Conservation (phyloP, 2,329 filamentous ascomycete genomes). For the Aspergillus tubingensis region DNA sequence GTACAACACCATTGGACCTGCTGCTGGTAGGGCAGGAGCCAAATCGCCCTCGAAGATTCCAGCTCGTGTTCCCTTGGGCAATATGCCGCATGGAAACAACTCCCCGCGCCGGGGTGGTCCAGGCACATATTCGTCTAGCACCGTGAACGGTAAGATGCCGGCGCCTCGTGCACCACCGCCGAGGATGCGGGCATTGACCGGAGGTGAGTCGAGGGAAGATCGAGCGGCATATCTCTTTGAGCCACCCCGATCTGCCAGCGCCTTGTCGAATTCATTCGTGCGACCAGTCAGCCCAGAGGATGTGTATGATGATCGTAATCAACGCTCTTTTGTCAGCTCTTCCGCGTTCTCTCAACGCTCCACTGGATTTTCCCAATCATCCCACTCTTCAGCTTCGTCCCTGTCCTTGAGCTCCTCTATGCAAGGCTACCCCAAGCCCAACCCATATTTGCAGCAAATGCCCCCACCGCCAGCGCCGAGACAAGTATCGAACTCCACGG, state of each 20-base stretch:
- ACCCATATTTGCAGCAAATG: constrained; percentile 38
- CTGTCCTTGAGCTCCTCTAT: constrained; percentile 36
- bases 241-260: constrained; percentile 56
- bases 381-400: constrained; percentile 45
- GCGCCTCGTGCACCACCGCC: constrained; percentile 69
- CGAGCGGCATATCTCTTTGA: constrained; percentile 36
- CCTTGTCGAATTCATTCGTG: constrained; percentile 53
- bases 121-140: constrained; percentile 44
- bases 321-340: constrained; percentile 50
- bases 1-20: constrained; percentile 38
- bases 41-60: constrained; percentile 54
- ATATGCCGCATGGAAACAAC: constrained; percentile 61
- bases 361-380: constrained; percentile 42
- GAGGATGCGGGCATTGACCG: constrained; percentile 83
- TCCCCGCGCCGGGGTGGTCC: constrained; percentile 66
- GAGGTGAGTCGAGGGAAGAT: constrained; percentile 50
- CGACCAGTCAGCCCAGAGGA: constrained; percentile 72
- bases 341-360: constrained; percentile 45
- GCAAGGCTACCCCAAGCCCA: constrained; percentile 35
- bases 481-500: constrained; percentile 69
- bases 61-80: constrained; percentile 48
- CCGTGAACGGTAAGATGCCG: constrained; percentile 52
- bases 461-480: constrained; percentile 52
- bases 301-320: constrained; percentile 71
- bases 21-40: constrained; percentile 30